Conservation (phyloP, 2,329 filamentous ascomycete species). For the Penicillium sp. region DNA sequence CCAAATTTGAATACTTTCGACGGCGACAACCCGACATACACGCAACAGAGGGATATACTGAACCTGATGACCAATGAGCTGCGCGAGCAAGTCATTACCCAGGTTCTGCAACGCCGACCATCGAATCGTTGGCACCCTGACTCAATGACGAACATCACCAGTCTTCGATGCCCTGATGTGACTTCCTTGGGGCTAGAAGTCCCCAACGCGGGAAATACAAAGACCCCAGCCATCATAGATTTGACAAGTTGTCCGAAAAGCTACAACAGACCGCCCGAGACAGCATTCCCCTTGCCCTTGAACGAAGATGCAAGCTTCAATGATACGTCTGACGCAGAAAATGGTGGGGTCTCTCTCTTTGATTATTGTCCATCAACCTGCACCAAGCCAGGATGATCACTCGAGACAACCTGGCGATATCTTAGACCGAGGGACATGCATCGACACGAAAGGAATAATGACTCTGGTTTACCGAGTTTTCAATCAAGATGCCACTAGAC, state of each 20-base stretch:
- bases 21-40: slow-evolving; percentile 7
- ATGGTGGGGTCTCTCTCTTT: slow-evolving; percentile 1
- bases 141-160: slow-evolving; percentile 20
- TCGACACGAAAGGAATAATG: background rate
- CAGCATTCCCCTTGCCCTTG: background rate
- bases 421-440: background rate
- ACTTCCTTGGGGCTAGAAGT: background rate
- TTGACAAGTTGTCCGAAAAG: background rate
- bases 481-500: background rate
- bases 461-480: background rate
- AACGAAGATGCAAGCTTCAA: background rate
- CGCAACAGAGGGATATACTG: slow-evolving; percentile 17
- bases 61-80: slow-evolving; percentile 23
- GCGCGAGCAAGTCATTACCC: slow-evolving; percentile 16
- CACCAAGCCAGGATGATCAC: background rate
- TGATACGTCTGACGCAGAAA: background rate
- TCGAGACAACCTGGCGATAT: background rate
- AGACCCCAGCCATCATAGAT: background rate
- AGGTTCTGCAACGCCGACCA: slow-evolving; percentile 19
- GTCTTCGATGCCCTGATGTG: background rate
- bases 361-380: background rate
- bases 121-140: slow-evolving; percentile 20
- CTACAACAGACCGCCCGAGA: background rate
- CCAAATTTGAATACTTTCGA: slow-evolving; percentile 9
- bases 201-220: background rate